Conservation (phyloP, 2,329 filamentous ascomycete genomes). For the Ambrosiella cleistominuta region DNA sequence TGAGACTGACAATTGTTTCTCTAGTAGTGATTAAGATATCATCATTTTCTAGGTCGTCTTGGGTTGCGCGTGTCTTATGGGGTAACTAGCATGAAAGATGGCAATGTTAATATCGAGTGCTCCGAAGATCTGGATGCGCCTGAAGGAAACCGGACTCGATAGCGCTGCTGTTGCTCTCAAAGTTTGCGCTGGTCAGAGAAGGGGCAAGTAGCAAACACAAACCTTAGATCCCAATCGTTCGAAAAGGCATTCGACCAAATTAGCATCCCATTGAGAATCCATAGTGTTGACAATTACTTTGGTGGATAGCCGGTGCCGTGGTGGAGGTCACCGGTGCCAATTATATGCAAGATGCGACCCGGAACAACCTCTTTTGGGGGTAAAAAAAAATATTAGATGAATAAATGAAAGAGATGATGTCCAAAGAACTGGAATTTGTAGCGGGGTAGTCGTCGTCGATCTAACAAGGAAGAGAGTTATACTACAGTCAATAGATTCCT, state of each 20-base stretch:
- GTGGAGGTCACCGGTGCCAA: no score
- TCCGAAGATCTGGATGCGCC: conserved; percentile 5
- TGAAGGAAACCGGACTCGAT: conserved; percentile 7
- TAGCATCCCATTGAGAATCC: conserved; percentile 26
- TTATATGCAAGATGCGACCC: no score
- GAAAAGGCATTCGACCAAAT: conserved; percentile 39
- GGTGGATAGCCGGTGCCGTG: no score
- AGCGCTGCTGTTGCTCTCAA: no score
- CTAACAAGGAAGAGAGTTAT: no score
- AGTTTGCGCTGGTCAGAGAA: no score
- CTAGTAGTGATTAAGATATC: conserved; percentile 43
- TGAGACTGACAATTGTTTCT: conserved; percentile 43
- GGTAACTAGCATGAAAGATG: conserved; percentile 31
- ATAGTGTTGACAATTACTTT: not conserved
- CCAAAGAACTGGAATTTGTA: no score
- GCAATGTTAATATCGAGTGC: not conserved
- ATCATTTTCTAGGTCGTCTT: conserved; percentile 40
- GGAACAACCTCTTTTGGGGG: no score
- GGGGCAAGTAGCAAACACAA: conserved; percentile 16
- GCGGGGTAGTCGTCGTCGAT: no score
- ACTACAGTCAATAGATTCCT: no score
- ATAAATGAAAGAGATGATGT: no score
- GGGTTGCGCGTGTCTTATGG: conserved; percentile 41
- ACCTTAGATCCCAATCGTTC: conserved; percentile 43
- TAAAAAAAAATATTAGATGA: no score